Evolutionary conservation across 441 rosid genomes (phyloP).

Genomic region (Erysimum pusillum): DNA sequence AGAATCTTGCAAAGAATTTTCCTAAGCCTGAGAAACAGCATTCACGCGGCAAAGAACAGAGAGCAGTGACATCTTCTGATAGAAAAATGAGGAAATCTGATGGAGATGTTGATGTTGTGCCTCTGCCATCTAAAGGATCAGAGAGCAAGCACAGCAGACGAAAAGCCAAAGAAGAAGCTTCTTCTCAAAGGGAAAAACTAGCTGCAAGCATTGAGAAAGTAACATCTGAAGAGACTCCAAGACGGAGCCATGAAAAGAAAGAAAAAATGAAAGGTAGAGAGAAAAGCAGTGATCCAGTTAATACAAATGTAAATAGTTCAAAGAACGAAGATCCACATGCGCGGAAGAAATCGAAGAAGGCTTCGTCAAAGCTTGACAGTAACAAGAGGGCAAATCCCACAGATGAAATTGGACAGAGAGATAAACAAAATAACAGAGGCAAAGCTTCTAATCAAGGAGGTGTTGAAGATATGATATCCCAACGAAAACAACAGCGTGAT

Average conservation of each 20-base stretch:
- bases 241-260: slow-evolving; percentile 47
- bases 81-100: slow-evolving; percentile 47
- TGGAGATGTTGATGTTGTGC: slow-evolving; percentile 42
- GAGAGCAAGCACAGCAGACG: slow-evolving; percentile 48
- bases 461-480: slow-evolving; percentile 59
- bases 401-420: slow-evolving; percentile 49
- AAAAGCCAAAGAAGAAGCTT: slow-evolving; percentile 51
- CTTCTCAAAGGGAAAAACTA: slow-evolving; percentile 44
- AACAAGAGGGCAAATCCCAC: slow-evolving; percentile 49
- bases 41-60: slow-evolving; percentile 42
- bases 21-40: slow-evolving; percentile 49
- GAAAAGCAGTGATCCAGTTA: slow-evolving; percentile 36
- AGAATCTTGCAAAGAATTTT: slow-evolving; percentile 44
- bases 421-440: slow-evolving; percentile 44
- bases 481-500: slow-evolving; percentile 87
- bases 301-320: slow-evolving; percentile 38
- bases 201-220: slow-evolving; percentile 48
- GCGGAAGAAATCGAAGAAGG: slow-evolving; percentile 47
- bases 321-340: slow-evolving; percentile 50
- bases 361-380: slow-evolving; percentile 51
- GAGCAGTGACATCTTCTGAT: slow-evolving; percentile 43
- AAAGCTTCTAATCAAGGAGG: slow-evolving; percentile 51
- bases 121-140: slow-evolving; percentile 46
- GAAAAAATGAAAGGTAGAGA: slow-evolving; percentile 50
- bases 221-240: slow-evolving; percentile 44